These are phyloP conservation scores for Periconia sp. DNA, from an alignment of 2,329 filamentous ascomycete species.

Conservation along the genomic window DNA sequence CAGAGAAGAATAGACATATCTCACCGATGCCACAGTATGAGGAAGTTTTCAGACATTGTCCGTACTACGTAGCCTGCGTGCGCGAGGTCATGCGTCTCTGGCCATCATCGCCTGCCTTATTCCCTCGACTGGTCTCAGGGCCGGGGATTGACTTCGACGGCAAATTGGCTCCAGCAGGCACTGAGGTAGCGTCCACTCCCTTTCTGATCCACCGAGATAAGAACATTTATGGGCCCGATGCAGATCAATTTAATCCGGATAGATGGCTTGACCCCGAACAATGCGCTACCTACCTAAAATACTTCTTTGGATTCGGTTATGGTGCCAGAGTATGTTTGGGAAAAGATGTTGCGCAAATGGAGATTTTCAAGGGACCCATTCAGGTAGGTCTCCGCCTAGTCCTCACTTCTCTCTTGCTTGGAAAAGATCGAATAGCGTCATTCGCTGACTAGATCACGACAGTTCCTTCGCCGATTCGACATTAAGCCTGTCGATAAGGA, in stretches of 20 bases:
- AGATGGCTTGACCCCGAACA: slow-evolving; percentile 44
- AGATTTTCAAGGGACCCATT: slow-evolving; percentile 54
- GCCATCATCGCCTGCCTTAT: slow-evolving; percentile 58
- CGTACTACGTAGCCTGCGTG: slow-evolving; percentile 59
- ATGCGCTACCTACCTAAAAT: slow-evolving; percentile 53
- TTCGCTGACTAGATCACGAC: no score
- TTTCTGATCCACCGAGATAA: slow-evolving; percentile 38
- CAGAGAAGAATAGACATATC: slow-evolving; percentile 36
- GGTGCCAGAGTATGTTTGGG: slow-evolving; percentile 57
- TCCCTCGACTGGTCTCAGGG: slow-evolving; percentile 53
- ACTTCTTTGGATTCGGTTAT: slow-evolving; percentile 59
- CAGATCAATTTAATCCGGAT: slow-evolving; percentile 33
- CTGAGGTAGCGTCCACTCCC: slow-evolving; percentile 36
- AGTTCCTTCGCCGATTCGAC: no score
- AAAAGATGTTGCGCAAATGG: slow-evolving; percentile 59
- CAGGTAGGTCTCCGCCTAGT: no score
- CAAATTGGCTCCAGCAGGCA: slow-evolving; percentile 31
- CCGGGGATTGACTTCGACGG: slow-evolving; percentile 44
- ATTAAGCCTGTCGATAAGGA: no score
- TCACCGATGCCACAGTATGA: slow-evolving; percentile 30
- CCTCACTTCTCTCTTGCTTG: no score
- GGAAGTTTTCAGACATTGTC: slow-evolving; percentile 38
- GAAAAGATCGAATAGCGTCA: no score
- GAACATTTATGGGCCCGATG: slow-evolving; percentile 35
- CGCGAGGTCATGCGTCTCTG: slow-evolving; percentile 58